Base-by-base conservation (phyloP, 441 rosid genomes). In the Jatropha multifida region DNA sequence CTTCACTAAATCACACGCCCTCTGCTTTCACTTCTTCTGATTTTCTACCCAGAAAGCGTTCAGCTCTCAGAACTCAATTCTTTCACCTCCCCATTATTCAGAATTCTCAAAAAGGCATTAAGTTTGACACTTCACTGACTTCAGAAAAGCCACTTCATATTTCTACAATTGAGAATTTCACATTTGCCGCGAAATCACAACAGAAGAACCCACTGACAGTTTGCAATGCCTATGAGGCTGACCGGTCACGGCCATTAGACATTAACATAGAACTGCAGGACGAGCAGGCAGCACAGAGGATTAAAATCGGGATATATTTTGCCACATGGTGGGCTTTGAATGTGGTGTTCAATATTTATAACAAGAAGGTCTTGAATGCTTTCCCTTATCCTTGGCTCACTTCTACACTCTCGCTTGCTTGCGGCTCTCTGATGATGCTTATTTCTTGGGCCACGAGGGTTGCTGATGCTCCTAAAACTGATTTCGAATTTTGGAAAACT, bases 241-340 rank as follows among this genome's bases (percentile, higher is more conserved):
- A 87, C 78, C 55, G 89, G 77, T 83, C 89, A 7, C 78, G 84
- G 77, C 89, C 91, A 0, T 60, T 92, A 48, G 90, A 87, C 79
- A 83, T 92, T 0, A 84, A 80, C 83, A 88, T 88, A 71, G 89
- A 88, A 41, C 74, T 88, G 13, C 88, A 88, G 0, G 83, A 80
- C 15, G 84, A 87, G 72, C 67, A 85, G 70, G 86, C 89, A 0
- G 80, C 89, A 0, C 87, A 81, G 73, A 89, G 71, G 76, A 27
- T 90, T 72, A 94, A 91, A 85, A 94, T 94, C 69, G 96, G 98
- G 74, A 65, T 89, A 65, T 90, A 91, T 79, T 94, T 94, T 74
- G 99, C 98, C 4, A 88, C 92, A 7, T 94, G 99, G 99, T 94
- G 99, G 98, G 92, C 96, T 41, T 80, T 94, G 84, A 94, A 94